Evolutionary conservation across 345 rosid genomes (phyloP).

Genomic region (Eucalyptus leucophloia): DNA sequence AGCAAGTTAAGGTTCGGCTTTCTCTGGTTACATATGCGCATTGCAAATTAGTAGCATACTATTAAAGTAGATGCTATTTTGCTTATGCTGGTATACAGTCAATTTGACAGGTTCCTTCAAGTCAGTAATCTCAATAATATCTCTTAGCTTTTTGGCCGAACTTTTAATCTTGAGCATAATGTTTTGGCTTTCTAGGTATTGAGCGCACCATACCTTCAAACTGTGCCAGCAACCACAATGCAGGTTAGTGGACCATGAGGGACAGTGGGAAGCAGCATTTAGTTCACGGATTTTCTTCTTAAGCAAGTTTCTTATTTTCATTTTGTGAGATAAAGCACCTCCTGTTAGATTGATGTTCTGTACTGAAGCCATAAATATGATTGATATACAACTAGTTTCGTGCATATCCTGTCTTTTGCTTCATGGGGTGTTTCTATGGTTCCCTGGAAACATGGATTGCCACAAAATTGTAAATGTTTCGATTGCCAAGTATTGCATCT

Average conservation of each 20-base stretch:
- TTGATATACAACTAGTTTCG: neutral
- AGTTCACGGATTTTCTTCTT: neutral
- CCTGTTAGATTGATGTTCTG: neutral
- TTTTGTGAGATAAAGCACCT: neutral
- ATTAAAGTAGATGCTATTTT: neutral
- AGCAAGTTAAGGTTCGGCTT: conserved; percentile 81
- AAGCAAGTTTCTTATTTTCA: neutral
- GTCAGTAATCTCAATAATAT: neutral
- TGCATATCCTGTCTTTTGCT: neutral
- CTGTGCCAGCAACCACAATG: conserved; percentile 16
- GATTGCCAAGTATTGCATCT: neutral
- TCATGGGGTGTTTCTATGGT: neutral
- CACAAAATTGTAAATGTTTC: neutral
- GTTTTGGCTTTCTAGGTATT: conserved; percentile 52
- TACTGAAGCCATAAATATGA: neutral
- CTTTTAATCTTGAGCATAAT: neutral
- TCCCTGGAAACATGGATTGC: neutral
- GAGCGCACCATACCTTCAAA: conserved; percentile 92
- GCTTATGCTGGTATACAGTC: neutral
- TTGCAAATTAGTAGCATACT: neutral
- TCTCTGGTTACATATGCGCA: neutral
- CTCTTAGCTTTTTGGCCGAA: neutral
- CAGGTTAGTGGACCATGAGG: conserved; percentile 31
- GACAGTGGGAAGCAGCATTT: neutral
- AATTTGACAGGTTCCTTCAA: neutral